Percentiles rank a stretch among this genome's conserved stretches.
Evolutionary conservation across 2,329 filamentous ascomycete species (phyloP).

Genomic region (Pseudogymnoascus destructans): DNA sequence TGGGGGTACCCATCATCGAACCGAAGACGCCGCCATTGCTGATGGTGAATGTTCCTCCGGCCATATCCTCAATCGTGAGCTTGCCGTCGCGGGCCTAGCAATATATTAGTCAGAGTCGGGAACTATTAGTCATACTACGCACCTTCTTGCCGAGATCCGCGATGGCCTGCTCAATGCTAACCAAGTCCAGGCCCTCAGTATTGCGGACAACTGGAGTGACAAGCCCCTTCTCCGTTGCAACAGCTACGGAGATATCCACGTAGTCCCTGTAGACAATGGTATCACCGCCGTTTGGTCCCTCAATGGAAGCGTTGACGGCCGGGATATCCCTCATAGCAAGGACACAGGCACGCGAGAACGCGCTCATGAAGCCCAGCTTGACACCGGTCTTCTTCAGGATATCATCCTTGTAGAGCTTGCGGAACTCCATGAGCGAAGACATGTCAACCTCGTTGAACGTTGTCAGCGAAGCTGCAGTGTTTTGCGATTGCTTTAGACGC

Average conservation of each 20-base stretch:
- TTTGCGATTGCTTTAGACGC: constrained; percentile 97
- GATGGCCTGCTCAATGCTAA: constrained; percentile 82
- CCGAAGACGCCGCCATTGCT: constrained; percentile 96
- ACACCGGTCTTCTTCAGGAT: constrained; percentile 90
- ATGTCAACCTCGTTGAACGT: constrained; percentile 99
- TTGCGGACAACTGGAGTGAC: constrained; percentile 96
- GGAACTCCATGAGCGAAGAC: constrained; percentile 94
- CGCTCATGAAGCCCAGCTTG: constrained; percentile 99
- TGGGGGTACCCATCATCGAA: constrained; percentile 92
- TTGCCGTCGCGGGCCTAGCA: constrained; percentile 79
- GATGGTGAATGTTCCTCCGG: constrained; percentile 94
- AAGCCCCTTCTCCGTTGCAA: constrained; percentile 92
- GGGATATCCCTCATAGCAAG: constrained; percentile 93
- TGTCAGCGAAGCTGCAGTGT: constrained; percentile 90
- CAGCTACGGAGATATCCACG: constrained; percentile 92
- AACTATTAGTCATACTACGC: constrained; percentile 17
- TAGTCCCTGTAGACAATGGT: constrained; percentile 98
- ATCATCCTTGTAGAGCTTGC: constrained; percentile 94
- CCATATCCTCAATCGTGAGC: constrained; percentile 98
- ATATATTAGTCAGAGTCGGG: constrained; percentile 12
- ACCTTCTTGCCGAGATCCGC: constrained; percentile 94
- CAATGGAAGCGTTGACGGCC: constrained; percentile 90
- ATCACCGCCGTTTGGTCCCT: constrained; percentile 86
- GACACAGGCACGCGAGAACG: constrained; percentile 80
- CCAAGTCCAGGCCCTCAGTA: constrained; percentile 73